Evolutionary conservation across 2,329 filamentous ascomycete species (phyloP), one percentile per base, ranked within the genome.

Genomic region (Zymoseptoria ardabiliae): DNA sequence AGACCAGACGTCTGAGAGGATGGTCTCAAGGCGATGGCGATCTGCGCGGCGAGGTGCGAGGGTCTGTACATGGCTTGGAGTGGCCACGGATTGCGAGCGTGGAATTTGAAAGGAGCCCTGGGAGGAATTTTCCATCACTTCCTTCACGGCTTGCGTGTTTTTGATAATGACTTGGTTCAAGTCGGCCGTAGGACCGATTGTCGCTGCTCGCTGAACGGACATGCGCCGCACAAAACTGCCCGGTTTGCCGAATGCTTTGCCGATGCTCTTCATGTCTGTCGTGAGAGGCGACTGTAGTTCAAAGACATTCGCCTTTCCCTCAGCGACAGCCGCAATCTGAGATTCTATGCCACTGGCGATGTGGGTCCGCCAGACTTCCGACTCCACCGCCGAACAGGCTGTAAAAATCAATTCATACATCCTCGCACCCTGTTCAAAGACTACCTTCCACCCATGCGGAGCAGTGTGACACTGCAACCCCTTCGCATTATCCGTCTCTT

Each of bases 361-460:
- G n/a, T 86, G 82, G 17, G 77, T 79, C 63, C 87, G 86, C 93
- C 94, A 99, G 67, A 87, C 85, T 52, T 82, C 77, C 68, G 94
- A 90, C 71, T 99, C 93, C 49, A 82, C 84, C 0, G 85, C 79
- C 1, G 88, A 93, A 68, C 91, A 96, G 41, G 91, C 93, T 65
- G 89, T 95, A 76, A 96, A 81, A 49, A 97, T 85, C 17, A 96
- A 75, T 73, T 97, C 93, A 71, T 90, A 93, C 56, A 93, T 78
- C 61, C 89, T 85, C 65, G 88, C 83, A 58, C 88, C 81, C 64
- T 84, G 84, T 71, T 94, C 87, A 69, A 97, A 97, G 2, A 90
- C 81, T 10, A 97, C 69, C 72, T 97, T 99, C 93, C 92, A 97
- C 1, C 91, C 94, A 72, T 90, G 90, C 0, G 89, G 86, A 0